Conservation (phyloP, 345 rosid genomes). For the Eucalyptus polybractea region DNA sequence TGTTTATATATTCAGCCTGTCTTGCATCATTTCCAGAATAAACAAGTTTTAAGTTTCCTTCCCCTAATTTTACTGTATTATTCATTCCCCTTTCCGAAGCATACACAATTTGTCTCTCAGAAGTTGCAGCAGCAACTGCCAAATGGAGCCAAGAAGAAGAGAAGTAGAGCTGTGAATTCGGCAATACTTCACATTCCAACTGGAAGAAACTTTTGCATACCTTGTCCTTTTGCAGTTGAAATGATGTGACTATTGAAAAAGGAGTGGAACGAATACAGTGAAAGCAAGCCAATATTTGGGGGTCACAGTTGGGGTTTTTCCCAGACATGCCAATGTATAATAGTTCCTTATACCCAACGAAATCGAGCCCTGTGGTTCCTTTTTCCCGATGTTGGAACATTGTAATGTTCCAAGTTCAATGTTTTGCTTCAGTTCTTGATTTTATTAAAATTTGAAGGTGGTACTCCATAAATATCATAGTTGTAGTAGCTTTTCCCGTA, state of each 20-base stretch:
- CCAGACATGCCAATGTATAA: conserved; percentile 67
- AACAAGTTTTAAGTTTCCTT: not conserved
- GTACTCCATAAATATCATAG: not conserved
- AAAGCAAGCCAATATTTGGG: conserved; percentile 87
- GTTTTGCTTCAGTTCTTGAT: not conserved
- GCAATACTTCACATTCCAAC: not conserved
- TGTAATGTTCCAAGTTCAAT: not conserved
- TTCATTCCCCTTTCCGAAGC: not conserved
- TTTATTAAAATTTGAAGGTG: not conserved
- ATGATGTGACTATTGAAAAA: conserved; percentile 66
- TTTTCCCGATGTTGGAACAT: not conserved
- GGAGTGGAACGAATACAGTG: conserved; percentile 61
- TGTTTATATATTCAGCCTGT: not conserved
- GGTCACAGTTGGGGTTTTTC: conserved; percentile 27
- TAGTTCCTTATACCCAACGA: conserved; percentile 34
- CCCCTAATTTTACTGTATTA: not conserved
- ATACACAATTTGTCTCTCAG: not conserved
- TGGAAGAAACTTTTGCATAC: conserved; percentile 8
- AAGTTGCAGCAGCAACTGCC: not conserved
- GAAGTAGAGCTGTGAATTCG: not conserved
- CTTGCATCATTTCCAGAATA: not conserved
- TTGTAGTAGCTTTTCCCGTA: not conserved
- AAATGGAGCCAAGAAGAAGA: not conserved
- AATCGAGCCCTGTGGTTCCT: not conserved
- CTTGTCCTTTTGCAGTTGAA: conserved; percentile 44